phyloP scores from a whole-genome alignment of 495 filamentous ascomycete species.

The Pyrenula aspistea region DNA sequence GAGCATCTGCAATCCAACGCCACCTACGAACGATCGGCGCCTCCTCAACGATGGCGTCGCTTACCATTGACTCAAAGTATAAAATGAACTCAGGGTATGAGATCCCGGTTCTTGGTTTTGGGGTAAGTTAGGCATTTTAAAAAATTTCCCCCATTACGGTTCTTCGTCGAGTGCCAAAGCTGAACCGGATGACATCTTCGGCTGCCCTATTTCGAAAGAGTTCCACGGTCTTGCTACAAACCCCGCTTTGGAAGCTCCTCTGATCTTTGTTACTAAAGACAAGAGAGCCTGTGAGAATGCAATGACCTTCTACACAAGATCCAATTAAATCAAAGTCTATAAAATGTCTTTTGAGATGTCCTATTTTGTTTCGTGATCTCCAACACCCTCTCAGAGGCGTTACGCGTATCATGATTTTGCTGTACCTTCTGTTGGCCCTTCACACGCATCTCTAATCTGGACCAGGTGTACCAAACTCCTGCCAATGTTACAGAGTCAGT shows the following conservation, averaged over 20 bases:
- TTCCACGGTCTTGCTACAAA: too few relatives aligned
- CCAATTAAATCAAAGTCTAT: too few relatives aligned
- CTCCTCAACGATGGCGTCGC: background rate
- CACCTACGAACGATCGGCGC: background rate
- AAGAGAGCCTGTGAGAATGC: too few relatives aligned
- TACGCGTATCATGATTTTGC: constrained; percentile 44
- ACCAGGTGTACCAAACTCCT: constrained; percentile 23
- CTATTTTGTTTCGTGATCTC: constrained; percentile 6
- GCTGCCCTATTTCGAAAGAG: too few relatives aligned
- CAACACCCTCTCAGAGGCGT: constrained; percentile 46
- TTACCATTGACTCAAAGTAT: constrained; percentile 32
- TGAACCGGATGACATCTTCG: too few relatives aligned
- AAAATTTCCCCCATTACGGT: background rate
- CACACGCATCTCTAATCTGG: too few relatives aligned
- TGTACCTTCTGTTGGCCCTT: constrained; percentile 3
- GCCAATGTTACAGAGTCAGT: constrained; percentile 43
- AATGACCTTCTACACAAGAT: too few relatives aligned
- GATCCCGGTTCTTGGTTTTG: constrained; percentile 64
- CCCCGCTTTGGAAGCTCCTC: too few relatives aligned
- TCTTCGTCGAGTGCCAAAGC: too few relatives aligned
- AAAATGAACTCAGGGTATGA: constrained; percentile 67
- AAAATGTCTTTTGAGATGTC: constrained; percentile 1
- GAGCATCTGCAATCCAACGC: background rate
- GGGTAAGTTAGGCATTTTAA: constrained; percentile 33
- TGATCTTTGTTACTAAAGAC: too few relatives aligned